phyloP scores from a whole-genome alignment of 2,329 filamentous ascomycete genomes.

The Chrysoporthe puriensis region DNA sequence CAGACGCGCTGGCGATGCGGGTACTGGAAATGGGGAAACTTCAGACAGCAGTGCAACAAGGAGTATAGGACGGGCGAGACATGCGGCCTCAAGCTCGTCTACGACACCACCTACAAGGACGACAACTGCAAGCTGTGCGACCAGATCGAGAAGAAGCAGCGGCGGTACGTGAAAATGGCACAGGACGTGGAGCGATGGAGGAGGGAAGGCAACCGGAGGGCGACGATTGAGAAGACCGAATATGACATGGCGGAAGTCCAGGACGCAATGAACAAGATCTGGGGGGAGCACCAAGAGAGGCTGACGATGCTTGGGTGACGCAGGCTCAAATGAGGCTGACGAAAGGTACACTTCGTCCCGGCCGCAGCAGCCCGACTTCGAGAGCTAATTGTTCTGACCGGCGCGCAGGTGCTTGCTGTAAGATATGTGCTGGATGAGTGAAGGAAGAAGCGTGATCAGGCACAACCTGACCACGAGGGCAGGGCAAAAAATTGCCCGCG shows the following conservation, averaged over 20 bases:
- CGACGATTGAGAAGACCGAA: conserved; percentile 73
- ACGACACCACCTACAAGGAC: conserved; percentile 66
- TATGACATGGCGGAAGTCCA: conserved; percentile 69
- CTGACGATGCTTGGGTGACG: conserved; percentile 45
- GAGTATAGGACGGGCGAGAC: conserved; percentile 97
- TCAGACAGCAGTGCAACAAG: conserved; percentile 89
- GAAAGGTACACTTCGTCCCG: neutral
- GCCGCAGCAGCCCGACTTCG: neutral
- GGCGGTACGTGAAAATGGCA: conserved; percentile 73
- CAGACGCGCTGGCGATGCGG: conserved; percentile 83
- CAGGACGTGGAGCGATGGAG: conserved; percentile 78
- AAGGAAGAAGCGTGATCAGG: neutral
- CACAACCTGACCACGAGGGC: neutral
- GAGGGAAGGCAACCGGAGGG: conserved; percentile 72
- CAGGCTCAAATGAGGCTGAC: neutral
- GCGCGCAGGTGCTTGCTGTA: conserved; percentile 4
- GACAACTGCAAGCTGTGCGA: conserved; percentile 83
- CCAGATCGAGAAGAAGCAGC: conserved; percentile 83
- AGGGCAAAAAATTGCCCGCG: neutral
- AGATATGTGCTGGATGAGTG: neutral
- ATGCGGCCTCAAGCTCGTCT: conserved; percentile 90
- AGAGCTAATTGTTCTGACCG: neutral
- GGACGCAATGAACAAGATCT: conserved; percentile 59
- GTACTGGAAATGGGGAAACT: conserved; percentile 94
- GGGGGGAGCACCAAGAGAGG: conserved; percentile 42